Evolutionary conservation across 345 rosid species (phyloP).

Genomic region (Citrus australasica): DNA sequence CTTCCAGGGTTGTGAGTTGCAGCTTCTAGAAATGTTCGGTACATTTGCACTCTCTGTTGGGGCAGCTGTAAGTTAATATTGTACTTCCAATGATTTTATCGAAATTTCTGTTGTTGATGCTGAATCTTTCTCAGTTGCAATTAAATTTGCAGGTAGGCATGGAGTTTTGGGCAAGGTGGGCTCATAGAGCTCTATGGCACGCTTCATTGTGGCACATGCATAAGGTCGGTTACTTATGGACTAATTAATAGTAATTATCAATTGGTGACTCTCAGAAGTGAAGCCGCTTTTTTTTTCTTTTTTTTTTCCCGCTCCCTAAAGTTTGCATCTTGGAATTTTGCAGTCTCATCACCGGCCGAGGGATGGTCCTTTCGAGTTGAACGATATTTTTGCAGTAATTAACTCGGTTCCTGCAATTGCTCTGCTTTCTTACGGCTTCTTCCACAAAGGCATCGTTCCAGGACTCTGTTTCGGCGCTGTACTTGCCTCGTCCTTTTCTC

Average conservation of each 20-base stretch:
- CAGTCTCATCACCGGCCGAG: conserved; percentile 74
- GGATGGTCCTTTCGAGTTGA: conserved; percentile 58
- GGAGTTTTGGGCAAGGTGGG: conserved; percentile 88
- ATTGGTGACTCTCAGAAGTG: background rate
- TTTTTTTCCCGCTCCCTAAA: too few species aligned
- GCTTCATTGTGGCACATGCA: conserved; percentile 75
- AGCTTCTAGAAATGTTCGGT: conserved; percentile 45
- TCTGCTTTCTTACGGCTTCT: conserved; percentile 46
- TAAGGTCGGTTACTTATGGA: conserved; percentile 30
- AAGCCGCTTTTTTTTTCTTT: background rate
- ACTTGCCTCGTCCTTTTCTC: conserved; percentile 10
- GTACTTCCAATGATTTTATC: too few species aligned
- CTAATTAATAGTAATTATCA: too few species aligned
- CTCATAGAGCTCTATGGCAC: conserved; percentile 66
- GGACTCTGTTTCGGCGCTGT: conserved; percentile 75
- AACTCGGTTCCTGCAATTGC: conserved; percentile 60
- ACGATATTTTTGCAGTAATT: conserved; percentile 56
- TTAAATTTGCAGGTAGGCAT: conserved; percentile 46
- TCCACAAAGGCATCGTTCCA: conserved; percentile 45
- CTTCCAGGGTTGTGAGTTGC: conserved; percentile 45
- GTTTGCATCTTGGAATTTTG: background rate
- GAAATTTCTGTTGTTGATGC: background rate
- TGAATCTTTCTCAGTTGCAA: background rate
- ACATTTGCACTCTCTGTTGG: conserved; percentile 57
- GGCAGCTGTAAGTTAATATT: conserved; percentile 48